A percentile compares a stretch with the other conserved stretches of the same genome.
Conservation (phyloP, 2,329 filamentous ascomycete genomes). For the Emericellopsis cladophorae region DNA sequence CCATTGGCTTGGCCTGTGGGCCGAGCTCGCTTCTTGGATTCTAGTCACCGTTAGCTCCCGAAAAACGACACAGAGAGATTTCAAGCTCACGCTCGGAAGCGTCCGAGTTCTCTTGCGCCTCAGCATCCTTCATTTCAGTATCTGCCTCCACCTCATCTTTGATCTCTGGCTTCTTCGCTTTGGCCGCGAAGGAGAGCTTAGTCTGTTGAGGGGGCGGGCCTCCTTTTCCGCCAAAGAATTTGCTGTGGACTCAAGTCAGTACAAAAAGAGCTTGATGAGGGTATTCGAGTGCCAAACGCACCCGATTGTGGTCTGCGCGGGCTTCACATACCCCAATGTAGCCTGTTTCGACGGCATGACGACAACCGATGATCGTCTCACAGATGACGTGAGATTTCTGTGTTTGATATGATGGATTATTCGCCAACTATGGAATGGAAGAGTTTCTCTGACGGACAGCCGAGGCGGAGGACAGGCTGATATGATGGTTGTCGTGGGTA, state of each 20-base stretch:
- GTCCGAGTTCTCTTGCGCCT: constrained; percentile 23
- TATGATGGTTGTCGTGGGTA: no score
- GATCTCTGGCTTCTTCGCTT: constrained; percentile 24
- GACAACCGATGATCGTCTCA: constrained; percentile 2
- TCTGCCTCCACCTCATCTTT: constrained; percentile 14
- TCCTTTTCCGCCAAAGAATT: constrained; percentile 63
- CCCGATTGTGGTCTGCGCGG: constrained; percentile 62
- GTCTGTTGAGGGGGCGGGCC: constrained; percentile 56
- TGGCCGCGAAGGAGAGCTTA: constrained; percentile 63
- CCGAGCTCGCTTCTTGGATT: constrained; percentile 30
- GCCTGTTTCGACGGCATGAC: constrained; percentile 55
- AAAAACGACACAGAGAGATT: background rate
- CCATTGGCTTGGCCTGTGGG: constrained; percentile 7
- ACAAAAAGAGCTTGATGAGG: background rate
- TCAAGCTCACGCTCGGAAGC: constrained; percentile 21
- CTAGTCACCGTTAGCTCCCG: constrained; percentile 11
- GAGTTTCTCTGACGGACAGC: no score
- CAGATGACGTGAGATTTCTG: background rate
- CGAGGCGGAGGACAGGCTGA: no score
- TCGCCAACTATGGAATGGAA: no score
- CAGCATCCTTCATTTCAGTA: constrained; percentile 11
- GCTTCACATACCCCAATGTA: constrained; percentile 77
- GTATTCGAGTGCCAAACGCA: constrained; percentile 20
- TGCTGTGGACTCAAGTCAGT: constrained; percentile 35
- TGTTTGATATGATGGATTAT: no score